Evolutionary conservation across 768 basidiomycete genomes (phyloP), one percentile per base, ranked within the genome.

Genomic region (Boletus coccyginus): DNA sequence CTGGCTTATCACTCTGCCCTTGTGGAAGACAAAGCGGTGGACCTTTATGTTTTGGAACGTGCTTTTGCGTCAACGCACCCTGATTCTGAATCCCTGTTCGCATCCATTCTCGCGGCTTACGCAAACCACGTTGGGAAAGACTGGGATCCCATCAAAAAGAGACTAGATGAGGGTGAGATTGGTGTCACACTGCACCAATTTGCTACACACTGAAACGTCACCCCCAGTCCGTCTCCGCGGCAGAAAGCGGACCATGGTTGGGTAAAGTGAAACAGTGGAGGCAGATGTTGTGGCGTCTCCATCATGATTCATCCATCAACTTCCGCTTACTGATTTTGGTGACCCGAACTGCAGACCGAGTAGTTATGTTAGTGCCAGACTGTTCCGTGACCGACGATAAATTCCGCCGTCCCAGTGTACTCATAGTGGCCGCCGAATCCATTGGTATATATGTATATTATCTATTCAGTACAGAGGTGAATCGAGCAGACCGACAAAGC

Each of bases 21-120:
- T 8, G 82, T 88, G 9, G 97, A 99, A 73, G 92, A 98, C 72
- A 95, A 96, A 64, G 95, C 97, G 0, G 97, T 98, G 7, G 97
- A 99, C 71, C 81, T 99, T 2, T 99, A 97, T 68, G 97, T 99
- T 17, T 81, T 99, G 35, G 97, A 99, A 72, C 84, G 97, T 31
- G 96, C 97, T 1, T 97, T 99, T 69, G 75, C 87, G 0, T 97
- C 94, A 0, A 98, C 96, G 1, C 97, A 99, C 72, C 97, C 97
- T 0, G 85, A 88, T 35, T 90, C 92, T 4, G 90, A 90, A 70
- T 81, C 80, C 0, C 73, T 94, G 48, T 95, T 94, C 63, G 77
- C 82, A 0, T 82, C n/a, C n/a, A n/a, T n/a, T n/a, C n/a, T n/a
- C n/a, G n/a, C n/a, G n/a, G n/a, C n/a, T n/a, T n/a, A 94, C 64